Evolutionary conservation across 148 eudicot genomes (phyloP).

Genomic region (Rhododendron williamsianum): DNA sequence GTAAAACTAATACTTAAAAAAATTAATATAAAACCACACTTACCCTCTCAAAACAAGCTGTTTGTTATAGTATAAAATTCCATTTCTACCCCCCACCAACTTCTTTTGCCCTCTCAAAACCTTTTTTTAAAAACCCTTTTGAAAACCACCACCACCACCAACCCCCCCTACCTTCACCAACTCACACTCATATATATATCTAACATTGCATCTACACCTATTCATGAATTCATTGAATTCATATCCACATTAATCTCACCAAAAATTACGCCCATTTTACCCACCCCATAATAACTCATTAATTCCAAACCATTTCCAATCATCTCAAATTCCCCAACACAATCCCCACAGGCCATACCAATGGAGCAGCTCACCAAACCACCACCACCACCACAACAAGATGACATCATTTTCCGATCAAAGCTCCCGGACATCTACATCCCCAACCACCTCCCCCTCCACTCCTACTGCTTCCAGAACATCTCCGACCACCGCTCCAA

Average conservation of each 20-base stretch:
- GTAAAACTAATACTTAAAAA: no score
- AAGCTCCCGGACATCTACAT: conserved; percentile 49
- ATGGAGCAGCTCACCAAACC: conserved; percentile 21
- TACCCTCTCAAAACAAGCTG: no score
- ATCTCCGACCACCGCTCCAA: conserved; percentile 23
- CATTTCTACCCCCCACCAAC: not conserved
- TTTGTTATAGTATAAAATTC: not conserved
- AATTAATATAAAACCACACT: no score
- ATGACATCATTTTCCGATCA: conserved; percentile 44
- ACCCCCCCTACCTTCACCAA: not conserved
- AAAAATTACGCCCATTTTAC: not conserved
- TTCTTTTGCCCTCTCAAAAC: not conserved
- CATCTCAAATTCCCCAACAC: not conserved
- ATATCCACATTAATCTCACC: not conserved
- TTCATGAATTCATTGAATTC: not conserved
- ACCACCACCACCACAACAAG: not conserved
- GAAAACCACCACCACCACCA: not conserved
- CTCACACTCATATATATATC: not conserved
- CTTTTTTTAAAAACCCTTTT: not conserved
- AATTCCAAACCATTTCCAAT: not conserved
- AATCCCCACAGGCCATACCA: not conserved
- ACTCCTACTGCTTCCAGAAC: conserved; percentile 45
- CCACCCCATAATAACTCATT: not conserved
- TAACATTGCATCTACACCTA: not conserved
- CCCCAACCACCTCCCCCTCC: conserved; percentile 47